phyloP scores from a whole-genome alignment of 2,329 filamentous ascomycete species.

The Botrytis squamosa region DNA sequence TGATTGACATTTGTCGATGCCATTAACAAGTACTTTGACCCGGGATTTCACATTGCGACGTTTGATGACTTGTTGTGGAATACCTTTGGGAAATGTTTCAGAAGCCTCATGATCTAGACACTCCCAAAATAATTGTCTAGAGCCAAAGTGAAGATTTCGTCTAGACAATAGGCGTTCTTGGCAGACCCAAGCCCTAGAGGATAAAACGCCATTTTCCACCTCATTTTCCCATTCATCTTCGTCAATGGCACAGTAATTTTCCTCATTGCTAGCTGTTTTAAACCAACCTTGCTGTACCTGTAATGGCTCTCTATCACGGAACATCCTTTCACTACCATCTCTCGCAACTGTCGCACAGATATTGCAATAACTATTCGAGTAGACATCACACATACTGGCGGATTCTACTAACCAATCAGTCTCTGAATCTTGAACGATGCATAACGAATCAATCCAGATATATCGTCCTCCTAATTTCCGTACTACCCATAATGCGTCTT shows the following conservation, averaged over 20 bases:
- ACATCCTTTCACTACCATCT: neutral
- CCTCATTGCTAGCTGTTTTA: fast-evolving
- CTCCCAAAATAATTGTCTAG: neutral
- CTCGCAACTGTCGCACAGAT: neutral
- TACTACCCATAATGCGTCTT: neutral
- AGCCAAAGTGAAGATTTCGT: neutral
- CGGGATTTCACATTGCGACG: fast-evolving
- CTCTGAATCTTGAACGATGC: neutral
- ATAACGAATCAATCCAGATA: neutral
- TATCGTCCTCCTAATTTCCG: neutral
- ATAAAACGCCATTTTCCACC: neutral
- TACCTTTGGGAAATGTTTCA: neutral
- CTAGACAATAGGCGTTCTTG: neutral
- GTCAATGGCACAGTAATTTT: neutral
- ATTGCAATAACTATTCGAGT: neutral
- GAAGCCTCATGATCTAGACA: neutral
- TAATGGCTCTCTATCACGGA: neutral
- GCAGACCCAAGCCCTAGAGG: neutral
- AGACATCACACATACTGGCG: neutral
- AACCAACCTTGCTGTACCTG: neutral
- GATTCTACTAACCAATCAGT: neutral
- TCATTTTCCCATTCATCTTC: fast-evolving
- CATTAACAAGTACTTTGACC: neutral
- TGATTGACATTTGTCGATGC: no score
- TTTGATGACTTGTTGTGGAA: fast-evolving